Base-by-base conservation (phyloP, 1,284 basidiomycete species). In the Ustilago lituana region DNA sequence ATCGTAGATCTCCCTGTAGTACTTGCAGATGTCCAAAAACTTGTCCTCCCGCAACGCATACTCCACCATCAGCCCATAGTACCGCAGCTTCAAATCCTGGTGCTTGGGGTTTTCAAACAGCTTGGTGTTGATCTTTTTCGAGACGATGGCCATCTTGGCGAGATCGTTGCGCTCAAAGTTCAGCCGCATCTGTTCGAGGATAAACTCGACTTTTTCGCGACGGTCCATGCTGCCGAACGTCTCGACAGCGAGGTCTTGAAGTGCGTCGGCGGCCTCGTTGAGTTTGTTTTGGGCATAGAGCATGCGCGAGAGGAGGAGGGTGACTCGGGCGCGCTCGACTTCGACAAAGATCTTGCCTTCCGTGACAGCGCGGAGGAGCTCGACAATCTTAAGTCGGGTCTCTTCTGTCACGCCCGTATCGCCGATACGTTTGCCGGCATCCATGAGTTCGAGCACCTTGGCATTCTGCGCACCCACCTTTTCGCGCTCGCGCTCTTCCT, bases 271-370 rank as follows among this genome's bases (percentile, higher is more conserved):
- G 4, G 80, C 79, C 49, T 78, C 70, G 54, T 67, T 44, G 17
- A 80, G 59, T 15, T 81, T 74, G 37, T 70, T 70, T 29, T 74
- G 45, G 4, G 59, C 22, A 31, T 74, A 73, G 15, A 82, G 75
- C 64, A 81, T 75, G 22, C 70, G 53, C 20, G 74, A 75, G 36
- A 78, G 59, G 35, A 79, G 51, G 4, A 74, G 61, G 0, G 77
- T 80, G 49, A 98, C 90, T 24, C 96, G 89, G 7, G 96, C 96
- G 68, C 96, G 88, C 31, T 93, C 94, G 4, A 97, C 94, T 85
- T 99, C 96, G 52, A 99, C 86, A 85, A 95, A 98, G 75, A 98
- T 94, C 93, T 98, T 98, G 59, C 95, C 95, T 84, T 98, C 95
- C 0, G 95, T 96, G 29, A 99, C 92, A 46, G 88, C 87, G 77